Evolutionary conservation across 2,329 filamentous ascomycete genomes (phyloP), one percentile per base, ranked within the genome.

Genomic region (Byssochlamys sp.): DNA sequence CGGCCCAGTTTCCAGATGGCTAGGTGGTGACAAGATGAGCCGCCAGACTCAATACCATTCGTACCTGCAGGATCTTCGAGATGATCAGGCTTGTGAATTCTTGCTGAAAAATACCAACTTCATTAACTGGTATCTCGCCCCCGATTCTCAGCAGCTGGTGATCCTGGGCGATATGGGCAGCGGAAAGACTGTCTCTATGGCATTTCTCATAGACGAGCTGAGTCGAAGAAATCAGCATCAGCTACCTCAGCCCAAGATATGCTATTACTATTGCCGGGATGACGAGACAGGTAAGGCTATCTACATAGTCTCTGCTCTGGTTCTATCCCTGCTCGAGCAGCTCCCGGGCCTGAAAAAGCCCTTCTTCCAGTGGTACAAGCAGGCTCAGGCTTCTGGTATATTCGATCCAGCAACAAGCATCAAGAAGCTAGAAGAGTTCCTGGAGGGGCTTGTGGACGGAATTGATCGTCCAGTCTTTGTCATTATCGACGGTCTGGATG

Each of bases 241-340:
- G 54, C 24, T 61, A 57, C 62, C 62, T 25, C 52, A 59, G 45
- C 59, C 65, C 48, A 67, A 65, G 53, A 49, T 69, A 49, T 68
- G 63, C 59, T 68, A 65, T 57, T 63, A 68, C 58, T 70, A 69
- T 59, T 69, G 66, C 55, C 63, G 56, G 31, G 57, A 65, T 52
- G 57, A 63, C 31, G 61, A 64, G 49, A 67, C 63, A 31, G 63
- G 62, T n/a, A 58, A 65, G 49, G 56, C 51, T 49, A 58, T 51
- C 28, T 58, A 59, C 50, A 62, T 63, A 55, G 27, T 62, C 35
- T 59, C 62, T 35, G 53, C 55, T 53, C 56, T 62, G 51, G 60
- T 63, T 57, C 54, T 63, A 52, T 59, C 56, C 3, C 55, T 63
- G 24, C 62, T 63, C 24, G 28, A 60, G 31, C 60, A 63, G 54